Percentiles rank a stretch among this genome's conserved stretches.
Conservation (phyloP, 192 early-diverging fungal species). For the Coemansia sp. region DNA sequence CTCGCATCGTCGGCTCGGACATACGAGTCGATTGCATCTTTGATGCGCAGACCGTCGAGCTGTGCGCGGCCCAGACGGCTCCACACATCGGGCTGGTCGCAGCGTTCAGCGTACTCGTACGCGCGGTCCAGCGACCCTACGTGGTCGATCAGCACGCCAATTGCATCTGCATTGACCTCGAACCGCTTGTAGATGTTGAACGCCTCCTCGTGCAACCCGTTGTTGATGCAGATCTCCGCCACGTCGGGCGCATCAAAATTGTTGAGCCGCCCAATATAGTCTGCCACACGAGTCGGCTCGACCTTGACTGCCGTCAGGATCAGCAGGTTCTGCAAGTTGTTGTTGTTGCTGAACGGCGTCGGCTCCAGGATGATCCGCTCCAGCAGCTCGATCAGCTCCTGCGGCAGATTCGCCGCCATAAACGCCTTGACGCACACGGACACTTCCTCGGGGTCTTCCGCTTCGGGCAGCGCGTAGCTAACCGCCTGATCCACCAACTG, state of each 20-base stretch:
- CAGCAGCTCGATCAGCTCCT: slow-evolving; percentile 95
- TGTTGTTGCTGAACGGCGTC: slow-evolving; percentile 91
- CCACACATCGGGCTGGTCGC: slow-evolving; percentile 92
- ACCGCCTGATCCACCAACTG: slow-evolving; percentile 93
- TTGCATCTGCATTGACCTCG: slow-evolving; percentile 82
- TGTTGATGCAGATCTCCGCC: slow-evolving; percentile 90
- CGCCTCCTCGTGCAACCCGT: slow-evolving; percentile 91
- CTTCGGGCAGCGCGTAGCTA: slow-evolving; percentile 88
- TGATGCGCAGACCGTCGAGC: slow-evolving; percentile 82
- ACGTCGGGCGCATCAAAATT: slow-evolving; percentile 98
- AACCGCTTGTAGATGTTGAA: slow-evolving; percentile 96
- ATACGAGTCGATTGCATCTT: slow-evolving; percentile 97
- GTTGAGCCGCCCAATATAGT: slow-evolving; percentile 90
- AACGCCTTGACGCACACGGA: slow-evolving; percentile 98
- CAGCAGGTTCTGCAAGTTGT: slow-evolving; percentile 95
- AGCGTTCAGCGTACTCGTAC: slow-evolving; percentile 91
- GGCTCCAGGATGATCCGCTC: slow-evolving; percentile 95
- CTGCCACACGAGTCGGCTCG: slow-evolving; percentile 90
- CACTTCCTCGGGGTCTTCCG: slow-evolving; percentile 95
- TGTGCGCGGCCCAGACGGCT: slow-evolving; percentile 94
- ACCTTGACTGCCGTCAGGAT: slow-evolving; percentile 97
- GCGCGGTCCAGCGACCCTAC: slow-evolving; percentile 94
- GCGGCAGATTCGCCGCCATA: slow-evolving; percentile 92
- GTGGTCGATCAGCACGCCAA: slow-evolving; percentile 90
- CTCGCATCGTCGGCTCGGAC: slow-evolving; percentile 90